A percentile compares a stretch with the other conserved stretches of the same genome.
phyloP scores from a whole-genome alignment of 257 asterid genomes.

The Penstemon davidsonii region DNA sequence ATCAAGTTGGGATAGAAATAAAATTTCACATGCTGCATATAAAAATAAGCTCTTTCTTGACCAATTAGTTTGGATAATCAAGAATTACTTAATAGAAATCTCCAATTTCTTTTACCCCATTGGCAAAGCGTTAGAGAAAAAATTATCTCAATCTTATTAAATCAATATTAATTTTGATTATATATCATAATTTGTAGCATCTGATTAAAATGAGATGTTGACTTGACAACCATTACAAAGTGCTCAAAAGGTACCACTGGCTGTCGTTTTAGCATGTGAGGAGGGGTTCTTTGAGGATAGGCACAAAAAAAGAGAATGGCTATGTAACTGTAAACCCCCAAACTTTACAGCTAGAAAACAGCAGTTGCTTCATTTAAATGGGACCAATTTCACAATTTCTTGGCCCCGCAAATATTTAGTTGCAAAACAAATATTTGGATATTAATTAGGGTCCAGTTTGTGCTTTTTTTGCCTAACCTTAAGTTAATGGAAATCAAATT shows the following conservation, averaged over 20 bases:
- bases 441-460: not conserved
- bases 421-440: not conserved
- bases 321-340: not conserved
- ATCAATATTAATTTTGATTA: too few species aligned
- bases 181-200: not conserved
- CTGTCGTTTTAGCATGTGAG: constrained; percentile 24
- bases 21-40: too few species aligned
- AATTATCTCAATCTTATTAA: too few species aligned
- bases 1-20: too few species aligned
- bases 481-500: not conserved
- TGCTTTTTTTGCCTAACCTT: constrained; percentile 11
- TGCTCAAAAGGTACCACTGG: constrained; percentile 8
- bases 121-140: too few species aligned
- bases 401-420: not conserved
- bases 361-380: constrained; percentile 15
- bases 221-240: not conserved
- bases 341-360: constrained; percentile 45
- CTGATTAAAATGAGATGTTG: not conserved
- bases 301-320: not conserved
- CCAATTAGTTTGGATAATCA: too few species aligned
- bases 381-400: constrained; percentile 24
- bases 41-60: too few species aligned
- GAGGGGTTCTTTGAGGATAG: not conserved
- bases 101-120: too few species aligned
- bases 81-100: too few species aligned